Conservation (phyloP, 2,329 filamentous ascomycete genomes). For the Cladobotryum protrusum region DNA sequence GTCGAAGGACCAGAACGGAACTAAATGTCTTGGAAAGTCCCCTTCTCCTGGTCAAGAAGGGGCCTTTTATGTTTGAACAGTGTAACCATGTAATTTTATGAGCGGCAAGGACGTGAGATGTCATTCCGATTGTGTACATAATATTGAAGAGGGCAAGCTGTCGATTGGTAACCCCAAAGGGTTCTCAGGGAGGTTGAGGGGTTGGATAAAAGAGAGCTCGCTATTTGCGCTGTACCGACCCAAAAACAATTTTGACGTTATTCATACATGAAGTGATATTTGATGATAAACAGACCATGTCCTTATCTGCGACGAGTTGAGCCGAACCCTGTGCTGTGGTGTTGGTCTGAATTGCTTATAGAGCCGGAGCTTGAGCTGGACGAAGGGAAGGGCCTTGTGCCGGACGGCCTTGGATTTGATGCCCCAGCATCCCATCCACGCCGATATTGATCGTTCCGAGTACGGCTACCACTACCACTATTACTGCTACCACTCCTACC, state of each 20-base stretch:
- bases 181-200: constrained; percentile 10
- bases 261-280: not conserved
- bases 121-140: constrained; percentile 17
- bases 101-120: constrained; percentile 8
- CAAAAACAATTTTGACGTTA: not conserved
- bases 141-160: constrained; percentile 11
- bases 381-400: constrained; percentile 20
- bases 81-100: constrained; percentile 19
- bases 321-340: constrained; percentile 68
- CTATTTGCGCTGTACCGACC: constrained; percentile 7
- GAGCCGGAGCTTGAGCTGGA: constrained; percentile 32
- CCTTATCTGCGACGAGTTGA: constrained; percentile 54
- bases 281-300: not conserved
- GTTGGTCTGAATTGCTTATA: constrained; percentile 38
- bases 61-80: constrained; percentile 17
- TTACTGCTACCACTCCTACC: constrained; percentile 40
- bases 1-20: constrained; percentile 1
- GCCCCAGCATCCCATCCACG: constrained; percentile 21
- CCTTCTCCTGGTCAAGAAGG: not conserved
- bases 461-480: constrained; percentile 22
- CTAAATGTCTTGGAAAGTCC: not conserved
- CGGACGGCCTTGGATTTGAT: constrained; percentile 15
- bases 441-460: constrained; percentile 25
- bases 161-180: not conserved
- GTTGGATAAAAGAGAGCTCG: constrained; percentile 14